These are phyloP conservation scores for Crithidia brevicula DNA, from an alignment of 208 protist genomes.

Conservation along the genomic window DNA sequence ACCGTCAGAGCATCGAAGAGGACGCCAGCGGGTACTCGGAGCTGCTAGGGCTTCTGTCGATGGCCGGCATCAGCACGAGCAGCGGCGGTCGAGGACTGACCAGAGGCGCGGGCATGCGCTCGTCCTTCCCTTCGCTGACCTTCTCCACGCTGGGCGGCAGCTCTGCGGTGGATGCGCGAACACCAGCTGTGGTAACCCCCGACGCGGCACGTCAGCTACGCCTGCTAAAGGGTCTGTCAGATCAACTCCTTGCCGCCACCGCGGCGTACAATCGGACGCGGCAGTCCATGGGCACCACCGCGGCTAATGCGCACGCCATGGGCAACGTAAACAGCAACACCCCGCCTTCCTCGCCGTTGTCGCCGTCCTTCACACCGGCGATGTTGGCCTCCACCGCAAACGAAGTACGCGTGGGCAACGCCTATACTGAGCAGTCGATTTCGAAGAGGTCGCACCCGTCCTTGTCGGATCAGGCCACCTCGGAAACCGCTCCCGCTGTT, in stretches of 20 bases:
- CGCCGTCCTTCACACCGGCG: slow-evolving; percentile 16
- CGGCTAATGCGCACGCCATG: neutral
- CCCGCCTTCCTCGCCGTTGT: slow-evolving; percentile 11
- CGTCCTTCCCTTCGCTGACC: slow-evolving; percentile 3
- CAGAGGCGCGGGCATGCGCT: neutral
- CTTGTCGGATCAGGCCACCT: neutral
- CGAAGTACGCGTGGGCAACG: neutral
- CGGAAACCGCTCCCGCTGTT: neutral
- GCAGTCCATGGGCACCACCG: slow-evolving; percentile 3
- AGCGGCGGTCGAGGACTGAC: neutral
- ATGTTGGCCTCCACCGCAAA: neutral
- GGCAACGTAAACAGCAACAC: neutral
- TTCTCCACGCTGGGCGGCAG: neutral
- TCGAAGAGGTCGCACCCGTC: neutral
- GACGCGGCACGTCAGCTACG: slow-evolving; percentile 33
- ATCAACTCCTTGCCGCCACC: slow-evolving; percentile 26
- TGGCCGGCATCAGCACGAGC: neutral
- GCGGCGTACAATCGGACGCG: slow-evolving; percentile 31
- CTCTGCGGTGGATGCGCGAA: neutral
- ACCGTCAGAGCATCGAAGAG: slow-evolving; percentile 34
- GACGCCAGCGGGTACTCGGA: slow-evolving; percentile 37
- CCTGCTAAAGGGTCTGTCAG: slow-evolving; percentile 24
- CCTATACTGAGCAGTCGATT: neutral
- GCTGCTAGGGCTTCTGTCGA: slow-evolving; percentile 29
- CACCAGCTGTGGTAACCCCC: slow-evolving; percentile 7